These are phyloP conservation scores for Neurospora pannonica DNA, from an alignment of 495 filamentous ascomycete species.

Conservation along the genomic window DNA sequence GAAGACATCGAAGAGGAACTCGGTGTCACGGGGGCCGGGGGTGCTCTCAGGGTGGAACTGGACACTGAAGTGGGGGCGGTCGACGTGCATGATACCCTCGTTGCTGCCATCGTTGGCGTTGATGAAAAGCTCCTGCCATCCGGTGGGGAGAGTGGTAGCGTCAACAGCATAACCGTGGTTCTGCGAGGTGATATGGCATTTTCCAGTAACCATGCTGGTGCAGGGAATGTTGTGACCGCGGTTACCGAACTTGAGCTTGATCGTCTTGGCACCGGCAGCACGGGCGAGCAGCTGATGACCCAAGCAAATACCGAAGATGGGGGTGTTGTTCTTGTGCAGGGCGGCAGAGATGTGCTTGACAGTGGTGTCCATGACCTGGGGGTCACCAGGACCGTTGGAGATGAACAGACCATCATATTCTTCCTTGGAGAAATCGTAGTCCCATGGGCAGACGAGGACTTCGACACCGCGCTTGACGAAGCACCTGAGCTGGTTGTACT, in stretches of 20 bases:
- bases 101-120: constrained; percentile 98
- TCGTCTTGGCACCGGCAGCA: constrained; percentile 76
- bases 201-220: constrained; percentile 85
- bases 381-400: constrained; percentile 95
- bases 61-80: constrained; percentile 89
- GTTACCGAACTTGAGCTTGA: constrained; percentile 98
- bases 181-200: constrained; percentile 97
- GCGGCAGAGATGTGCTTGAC: constrained; percentile 65
- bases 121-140: constrained; percentile 89
- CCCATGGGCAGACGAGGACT: constrained; percentile 89
- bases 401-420: constrained; percentile 95
- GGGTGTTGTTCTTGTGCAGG: constrained; percentile 63
- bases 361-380: constrained; percentile 67
- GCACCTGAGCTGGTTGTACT: constrained; percentile 94
- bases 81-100: constrained; percentile 84
- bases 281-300: constrained; percentile 91
- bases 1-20: constrained; percentile 95
- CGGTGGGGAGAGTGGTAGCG: constrained; percentile 57
- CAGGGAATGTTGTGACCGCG: constrained; percentile 98
- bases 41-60: constrained; percentile 98
- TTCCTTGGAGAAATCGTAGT: constrained; percentile 80
- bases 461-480: constrained; percentile 86
- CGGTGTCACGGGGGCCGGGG: constrained; percentile 91
- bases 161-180: constrained; percentile 96
- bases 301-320: constrained; percentile 93